Conservation (phyloP, 1,284 basidiomycete species). For the Trichosporon sp. region DNA sequence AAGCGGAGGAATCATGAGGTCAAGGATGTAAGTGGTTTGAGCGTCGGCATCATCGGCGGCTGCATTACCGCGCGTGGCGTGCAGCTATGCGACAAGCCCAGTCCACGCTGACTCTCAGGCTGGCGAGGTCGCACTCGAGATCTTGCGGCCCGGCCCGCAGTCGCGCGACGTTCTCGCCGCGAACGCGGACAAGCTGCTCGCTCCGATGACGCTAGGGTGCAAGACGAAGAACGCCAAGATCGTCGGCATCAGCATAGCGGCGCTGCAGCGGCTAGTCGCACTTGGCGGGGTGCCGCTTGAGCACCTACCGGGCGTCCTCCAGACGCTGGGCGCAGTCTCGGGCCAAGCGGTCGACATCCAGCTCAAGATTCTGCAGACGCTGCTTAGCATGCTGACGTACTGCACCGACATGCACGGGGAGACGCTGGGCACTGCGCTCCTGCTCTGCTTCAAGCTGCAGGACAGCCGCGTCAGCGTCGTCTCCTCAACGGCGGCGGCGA, state of each 20-base stretch:
- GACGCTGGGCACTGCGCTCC: conserved; percentile 74
- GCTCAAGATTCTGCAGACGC: conserved; percentile 84
- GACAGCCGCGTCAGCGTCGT: conserved; percentile 95
- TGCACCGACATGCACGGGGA: conserved; percentile 77
- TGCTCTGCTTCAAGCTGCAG: conserved; percentile 91
- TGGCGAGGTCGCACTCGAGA: conserved; percentile 78
- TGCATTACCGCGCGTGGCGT: neutral
- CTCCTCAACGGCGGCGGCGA: conserved; percentile 94
- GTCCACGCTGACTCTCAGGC: conserved; percentile 56
- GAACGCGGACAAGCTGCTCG: conserved; percentile 76
- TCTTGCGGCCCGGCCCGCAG: conserved; percentile 70
- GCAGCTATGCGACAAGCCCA: no score
- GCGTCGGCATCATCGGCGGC: conserved; percentile 20
- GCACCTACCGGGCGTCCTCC: conserved; percentile 73
- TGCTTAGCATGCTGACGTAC: conserved; percentile 84
- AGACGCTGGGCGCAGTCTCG: conserved; percentile 80
- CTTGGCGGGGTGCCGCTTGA: conserved; percentile 73
- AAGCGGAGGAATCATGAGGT: conserved; percentile 79
- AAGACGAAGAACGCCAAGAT: conserved; percentile 92
- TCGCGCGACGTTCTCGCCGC: conserved; percentile 60
- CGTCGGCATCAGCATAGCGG: conserved; percentile 85
- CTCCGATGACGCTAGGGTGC: conserved; percentile 91
- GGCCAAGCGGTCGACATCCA: conserved; percentile 93
- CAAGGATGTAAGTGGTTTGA: conserved; percentile 65
- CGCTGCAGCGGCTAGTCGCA: conserved; percentile 85